Base-by-base conservation (phyloP, 805 yeast species). In the Martiniozyma abietophila region DNA sequence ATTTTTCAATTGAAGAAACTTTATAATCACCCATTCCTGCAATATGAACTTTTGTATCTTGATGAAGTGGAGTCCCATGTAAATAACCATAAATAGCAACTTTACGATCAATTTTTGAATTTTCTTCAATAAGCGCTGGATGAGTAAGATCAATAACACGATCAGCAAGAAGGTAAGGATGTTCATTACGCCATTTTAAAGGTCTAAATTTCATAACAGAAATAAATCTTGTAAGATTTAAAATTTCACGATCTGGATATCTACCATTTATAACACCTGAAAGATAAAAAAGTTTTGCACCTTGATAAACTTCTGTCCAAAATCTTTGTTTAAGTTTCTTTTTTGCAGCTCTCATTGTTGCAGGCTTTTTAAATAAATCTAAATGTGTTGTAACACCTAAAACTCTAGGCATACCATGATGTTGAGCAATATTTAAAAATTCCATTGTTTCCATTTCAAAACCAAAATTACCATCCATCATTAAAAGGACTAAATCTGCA, bases 391-490 rank as follows among this genome's bases (percentile, higher is more conserved):
- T 81, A 8, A 92, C 82, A 45, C 97, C 98, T 29, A 92, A 65
- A 14, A 92, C 94, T 48, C 96, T 74, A 27, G 99, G 99, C 88
- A 92, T 92, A 59, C 98, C 99, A 58, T 92, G 98, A 53, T 89
- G 96, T 49, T 92, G 95, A 3, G 96, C 94, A 45, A 92, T 73
- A 51, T 92, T 94, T 43, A 92, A 67, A 52, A 92, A 92, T 60
- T 92, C 99, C 97, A 92, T 94, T 7, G 98, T 92, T 60, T 92
- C 99, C 99, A 92, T 92, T 64, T 92, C 99, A 40, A 92, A 76
- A 6, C 99, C 99, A 55, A 85, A 92, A 56, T 92, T 92, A 39
- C 98, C 97, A 63, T 92, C 99, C 40, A 92, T 76, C 69, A 92
- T 62, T 41, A 92, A 56, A 31, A 92, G 65, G 8, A 94, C 95